Percentiles rank a stretch among this genome's conserved stretches.
Evolutionary conservation across 2,329 filamentous ascomycete genomes (phyloP).

Genomic region (Dothideomycetes sp.): DNA sequence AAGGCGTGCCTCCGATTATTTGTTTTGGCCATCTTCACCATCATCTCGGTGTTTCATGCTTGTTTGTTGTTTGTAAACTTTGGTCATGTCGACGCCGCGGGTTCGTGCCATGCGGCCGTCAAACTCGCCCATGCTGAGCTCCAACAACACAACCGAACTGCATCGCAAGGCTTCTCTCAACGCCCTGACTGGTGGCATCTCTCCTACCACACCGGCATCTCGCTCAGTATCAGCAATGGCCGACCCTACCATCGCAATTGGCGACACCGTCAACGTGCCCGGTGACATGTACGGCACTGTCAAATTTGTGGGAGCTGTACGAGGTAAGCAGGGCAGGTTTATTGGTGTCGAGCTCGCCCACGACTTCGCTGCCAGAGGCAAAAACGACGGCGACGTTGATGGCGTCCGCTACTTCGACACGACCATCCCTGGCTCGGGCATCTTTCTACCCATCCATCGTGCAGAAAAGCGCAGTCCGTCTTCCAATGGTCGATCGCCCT

Average conservation of each 20-base stretch:
- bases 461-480: conserved; percentile 59
- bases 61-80: background rate
- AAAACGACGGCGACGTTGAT: conserved; percentile 94
- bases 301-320: conserved; percentile 78
- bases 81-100: conserved; percentile 8
- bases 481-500: conserved; percentile 42
- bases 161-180: conserved; percentile 64
- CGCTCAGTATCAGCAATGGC: conserved; percentile 30
- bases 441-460: conserved; percentile 83
- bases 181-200: conserved; percentile 50
- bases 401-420: conserved; percentile 74
- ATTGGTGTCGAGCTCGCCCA: conserved; percentile 80
- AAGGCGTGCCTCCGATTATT: background rate
- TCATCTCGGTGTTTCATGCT: background rate
- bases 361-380: conserved; percentile 74
- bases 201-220: conserved; percentile 32
- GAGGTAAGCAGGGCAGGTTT: conserved; percentile 84
- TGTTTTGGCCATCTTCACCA: background rate
- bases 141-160: conserved; percentile 38
- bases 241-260: conserved; percentile 55
- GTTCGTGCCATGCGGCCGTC: conserved; percentile 3
- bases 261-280: conserved; percentile 82
- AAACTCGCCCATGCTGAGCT: conserved; percentile 31
- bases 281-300: conserved; percentile 86
- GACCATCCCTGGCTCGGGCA: conserved; percentile 68